Base-by-base conservation (phyloP, 2,329 filamentous ascomycete genomes). In the Tolypocladium nubicola region DNA sequence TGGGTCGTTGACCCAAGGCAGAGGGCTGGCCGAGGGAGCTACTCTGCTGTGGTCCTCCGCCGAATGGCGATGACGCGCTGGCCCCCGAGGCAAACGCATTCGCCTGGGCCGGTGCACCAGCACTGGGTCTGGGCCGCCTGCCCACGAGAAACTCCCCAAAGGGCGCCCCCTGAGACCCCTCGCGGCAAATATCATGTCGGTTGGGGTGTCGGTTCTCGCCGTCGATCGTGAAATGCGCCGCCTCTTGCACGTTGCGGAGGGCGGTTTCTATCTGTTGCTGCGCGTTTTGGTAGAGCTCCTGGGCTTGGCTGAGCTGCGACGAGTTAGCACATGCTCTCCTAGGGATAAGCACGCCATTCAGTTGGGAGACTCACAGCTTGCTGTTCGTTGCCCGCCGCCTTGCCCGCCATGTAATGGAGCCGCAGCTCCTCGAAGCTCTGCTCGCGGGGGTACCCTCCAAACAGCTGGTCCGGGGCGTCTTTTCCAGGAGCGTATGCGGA, bases 361-460 rank as follows among this genome's bases (percentile, higher is more conserved):
- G 11, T 4, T 5, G 50, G 38, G 10, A 13, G 47, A 68, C 76
- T 57, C 69, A 83, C 79, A 56, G 79, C 80, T 57, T 75, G 73
- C 57, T 80, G 74, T 14, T 76, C 72, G 57, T 85, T 88, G 1
- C 88, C 88, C 9, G 79, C 67, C 10, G 82, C 79, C 45, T 78
- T 75, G 2, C 82, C 82, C 55, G 68, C 66, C 65, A 85, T 76
- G 66, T 93, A 92, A 67, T 90, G 86, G 26, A 92, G 68, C 54
- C 91, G 82, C 68, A 96, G 81, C 72, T 97, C 93, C 70, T 97
- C 93, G 45, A 88, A 87, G 66, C 90, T 96, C 70, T 91, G 87
- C 70, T 97, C 93, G 21, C 91, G 81, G 7, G 83, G 78, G 50
- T 79, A 80, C 1, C 90, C 91, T 55, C 90, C 90, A 65, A 96